Conservation (phyloP, 1,139 yeast genomes). For the Suhomyces choctaworum region DNA sequence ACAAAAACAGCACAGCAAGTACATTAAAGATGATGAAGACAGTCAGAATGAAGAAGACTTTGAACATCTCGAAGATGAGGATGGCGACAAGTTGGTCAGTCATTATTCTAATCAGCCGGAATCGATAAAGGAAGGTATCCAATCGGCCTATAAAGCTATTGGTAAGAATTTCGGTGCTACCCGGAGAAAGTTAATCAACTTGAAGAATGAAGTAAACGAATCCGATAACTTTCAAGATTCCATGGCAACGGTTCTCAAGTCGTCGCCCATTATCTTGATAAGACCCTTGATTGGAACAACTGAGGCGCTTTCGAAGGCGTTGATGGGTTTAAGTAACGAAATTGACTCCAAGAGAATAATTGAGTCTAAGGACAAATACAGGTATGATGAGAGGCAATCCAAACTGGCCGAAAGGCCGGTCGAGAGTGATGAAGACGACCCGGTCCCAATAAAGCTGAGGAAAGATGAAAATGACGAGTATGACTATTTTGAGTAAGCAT, state of each 20-base stretch:
- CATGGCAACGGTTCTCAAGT: constrained; percentile 64
- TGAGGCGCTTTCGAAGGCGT: constrained; percentile 79
- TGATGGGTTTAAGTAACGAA: constrained; percentile 82
- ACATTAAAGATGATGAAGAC: constrained; percentile 25
- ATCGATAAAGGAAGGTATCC: constrained; percentile 67
- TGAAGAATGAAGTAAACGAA: constrained; percentile 60
- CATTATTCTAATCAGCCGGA: constrained; percentile 84
- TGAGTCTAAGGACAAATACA: constrained; percentile 38
- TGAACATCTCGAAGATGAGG: constrained; percentile 23
- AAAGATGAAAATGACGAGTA: constrained; percentile 4
- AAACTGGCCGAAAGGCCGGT: constrained; percentile 1
- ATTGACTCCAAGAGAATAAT: constrained; percentile 58
- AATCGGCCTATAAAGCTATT: constrained; percentile 68
- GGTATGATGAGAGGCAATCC: constrained; percentile 5
- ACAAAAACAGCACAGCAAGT: constrained; percentile 1
- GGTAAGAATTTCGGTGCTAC: constrained; percentile 72
- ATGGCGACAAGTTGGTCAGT: constrained; percentile 54
- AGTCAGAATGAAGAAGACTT: constrained; percentile 19
- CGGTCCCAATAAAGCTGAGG: not conserved
- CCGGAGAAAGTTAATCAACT: constrained; percentile 57
- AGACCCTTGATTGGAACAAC: constrained; percentile 93
- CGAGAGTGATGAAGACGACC: constrained; percentile 10
- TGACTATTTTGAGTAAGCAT: constrained; percentile 7
- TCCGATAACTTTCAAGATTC: constrained; percentile 69
- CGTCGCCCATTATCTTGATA: constrained; percentile 76